phyloP scores from a whole-genome alignment of 257 asterid genomes.

The Nicotiana undulata region DNA sequence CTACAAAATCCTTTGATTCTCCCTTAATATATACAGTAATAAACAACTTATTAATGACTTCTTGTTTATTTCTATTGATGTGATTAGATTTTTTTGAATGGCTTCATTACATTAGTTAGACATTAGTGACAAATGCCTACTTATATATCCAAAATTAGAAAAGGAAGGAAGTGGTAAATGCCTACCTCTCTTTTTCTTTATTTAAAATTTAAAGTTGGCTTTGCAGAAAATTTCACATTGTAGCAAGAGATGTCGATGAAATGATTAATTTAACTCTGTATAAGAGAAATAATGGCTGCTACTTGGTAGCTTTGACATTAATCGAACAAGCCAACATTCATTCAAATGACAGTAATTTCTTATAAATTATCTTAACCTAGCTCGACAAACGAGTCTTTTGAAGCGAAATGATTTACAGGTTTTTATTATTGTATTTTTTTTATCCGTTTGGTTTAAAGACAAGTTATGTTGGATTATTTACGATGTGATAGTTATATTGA shows the following conservation, averaged over 20 bases:
- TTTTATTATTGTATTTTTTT: too few relatives aligned
- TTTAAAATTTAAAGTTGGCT: not conserved
- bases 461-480: too few relatives aligned
- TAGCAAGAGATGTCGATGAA: not conserved
- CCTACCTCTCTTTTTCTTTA: not conserved
- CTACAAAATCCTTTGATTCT: too few relatives aligned
- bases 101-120: too few relatives aligned
- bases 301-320: not conserved
- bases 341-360: too few relatives aligned
- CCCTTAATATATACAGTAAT: too few relatives aligned
- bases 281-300: not conserved
- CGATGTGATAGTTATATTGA: too few relatives aligned
- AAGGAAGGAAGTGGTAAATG: not conserved
- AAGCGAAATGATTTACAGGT: too few relatives aligned
- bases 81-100: not conserved
- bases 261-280: not conserved
- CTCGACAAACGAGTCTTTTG: too few relatives aligned
- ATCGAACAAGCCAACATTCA: not conserved
- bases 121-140: not conserved
- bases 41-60: too few relatives aligned
- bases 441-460: too few relatives aligned
- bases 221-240: not conserved
- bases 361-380: too few relatives aligned
- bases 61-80: not conserved
- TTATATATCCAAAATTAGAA: not conserved